Evolutionary conservation across 2,329 filamentous ascomycete genomes (phyloP), one percentile per base, ranked within the genome.

Genomic region (Colletotrichum cereale): DNA sequence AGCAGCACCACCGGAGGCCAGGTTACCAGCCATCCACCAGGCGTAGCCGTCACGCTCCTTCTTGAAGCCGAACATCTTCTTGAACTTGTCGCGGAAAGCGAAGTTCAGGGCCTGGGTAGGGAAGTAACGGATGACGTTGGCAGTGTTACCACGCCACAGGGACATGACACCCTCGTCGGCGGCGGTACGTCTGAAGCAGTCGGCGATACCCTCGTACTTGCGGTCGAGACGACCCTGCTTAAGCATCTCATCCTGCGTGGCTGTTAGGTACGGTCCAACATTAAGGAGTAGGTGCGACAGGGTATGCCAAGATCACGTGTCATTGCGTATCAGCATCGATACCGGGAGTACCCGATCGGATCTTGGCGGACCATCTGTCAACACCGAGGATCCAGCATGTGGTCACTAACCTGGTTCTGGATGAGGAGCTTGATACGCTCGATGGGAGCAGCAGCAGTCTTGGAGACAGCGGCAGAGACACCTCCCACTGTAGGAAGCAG

Each of bases 71-170:
- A 99, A 99, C 95, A 99, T 97, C 84, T 93, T 90, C 95, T 99
- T 99, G 95, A 98, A 99, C 92, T 97, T 98, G 88, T 99, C 96
- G 87, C 96, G 96, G 96, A 99, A 99, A 85, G 96, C 96, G 84
- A 99, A 99, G 95, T 99, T 99, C 86, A 99, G 90, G 82, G 96
- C 96, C 92, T 99, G 96, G 86, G 96, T 99, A 80, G 96, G 96
- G 94, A 99, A 99, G 91, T 99, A 99, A 93, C 96, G 96, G 91
- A 99, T 97, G 87, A 99, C 96, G 93, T 99, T 99, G 94, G 96
- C 96, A 85, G 96, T 99, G 94, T 99, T 99, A 88, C 96, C 96
- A 92, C 96, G 92, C 96, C 96, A 99, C 82, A 99, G 91, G 77
- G 96, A 92, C 86, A 96, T 92, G 81, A 96, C 87, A 93, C 96